A percentile compares a stretch with the other conserved stretches of the same genome.
phyloP scores from a whole-genome alignment of 805 yeast species.

The Lipomyces sp. region DNA sequence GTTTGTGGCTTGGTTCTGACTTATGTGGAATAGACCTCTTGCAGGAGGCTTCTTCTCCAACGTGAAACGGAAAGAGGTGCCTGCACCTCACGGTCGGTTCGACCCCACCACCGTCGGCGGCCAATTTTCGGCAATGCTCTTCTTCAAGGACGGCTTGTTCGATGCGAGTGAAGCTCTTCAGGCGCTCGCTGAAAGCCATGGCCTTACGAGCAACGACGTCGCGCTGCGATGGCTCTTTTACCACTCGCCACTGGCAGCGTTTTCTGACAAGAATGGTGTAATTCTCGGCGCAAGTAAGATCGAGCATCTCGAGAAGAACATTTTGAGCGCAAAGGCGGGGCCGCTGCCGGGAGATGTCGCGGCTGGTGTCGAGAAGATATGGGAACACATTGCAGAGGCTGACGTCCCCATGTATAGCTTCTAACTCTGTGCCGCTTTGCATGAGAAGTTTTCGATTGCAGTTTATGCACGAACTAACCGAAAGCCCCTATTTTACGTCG shows the following conservation, averaged over 20 bases:
- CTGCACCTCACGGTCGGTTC: slow-evolving; percentile 6
- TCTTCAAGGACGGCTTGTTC: slow-evolving; percentile 6
- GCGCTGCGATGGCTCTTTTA: slow-evolving; percentile 31
- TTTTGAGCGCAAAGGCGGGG: slow-evolving; percentile 28
- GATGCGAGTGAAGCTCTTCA: slow-evolving; percentile 3
- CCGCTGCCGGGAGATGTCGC: slow-evolving; percentile 29
- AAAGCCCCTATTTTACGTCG: too few relatives aligned
- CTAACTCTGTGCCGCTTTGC: too few relatives aligned
- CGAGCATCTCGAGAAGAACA: slow-evolving; percentile 28
- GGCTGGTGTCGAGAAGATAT: slow-evolving; percentile 19
- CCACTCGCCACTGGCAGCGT: slow-evolving; percentile 26
- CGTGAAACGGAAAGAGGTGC: slow-evolving; percentile 3
- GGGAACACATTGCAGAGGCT: neutral
- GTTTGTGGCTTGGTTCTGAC: too few relatives aligned
- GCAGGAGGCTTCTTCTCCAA: slow-evolving; percentile 13
- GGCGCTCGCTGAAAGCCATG: slow-evolving; percentile 2
- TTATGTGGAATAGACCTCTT: slow-evolving; percentile 5
- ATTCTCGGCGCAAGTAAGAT: slow-evolving; percentile 31
- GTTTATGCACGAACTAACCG: too few relatives aligned
- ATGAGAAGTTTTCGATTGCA: too few relatives aligned
- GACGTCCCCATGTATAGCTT: neutral
- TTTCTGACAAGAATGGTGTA: slow-evolving; percentile 25
- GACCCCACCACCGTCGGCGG: slow-evolving; percentile 1
- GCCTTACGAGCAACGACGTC: slow-evolving; percentile 5
- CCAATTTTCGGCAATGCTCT: neutral